Conservation (phyloP, 2,329 filamentous ascomycete species). For the Geosmithia putterillii region DNA sequence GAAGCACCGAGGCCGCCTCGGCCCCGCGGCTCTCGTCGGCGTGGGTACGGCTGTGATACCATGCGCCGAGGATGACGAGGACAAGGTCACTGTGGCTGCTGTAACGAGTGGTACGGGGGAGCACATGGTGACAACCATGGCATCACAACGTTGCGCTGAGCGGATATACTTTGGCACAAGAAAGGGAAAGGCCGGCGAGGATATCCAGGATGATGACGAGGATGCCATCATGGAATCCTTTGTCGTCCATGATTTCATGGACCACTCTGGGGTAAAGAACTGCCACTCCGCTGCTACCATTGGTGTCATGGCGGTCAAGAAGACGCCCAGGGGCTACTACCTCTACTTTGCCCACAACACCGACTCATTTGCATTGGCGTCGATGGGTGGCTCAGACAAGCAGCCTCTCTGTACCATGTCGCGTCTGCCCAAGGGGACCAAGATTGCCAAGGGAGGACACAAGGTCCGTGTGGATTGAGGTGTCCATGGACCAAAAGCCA, state of each 20-base stretch:
- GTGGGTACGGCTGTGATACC: conserved; percentile 88
- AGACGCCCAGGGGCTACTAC: conserved; percentile 60
- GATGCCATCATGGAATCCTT: conserved; percentile 62
- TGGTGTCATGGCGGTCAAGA: conserved; percentile 84
- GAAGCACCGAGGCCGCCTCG: conserved; percentile 88
- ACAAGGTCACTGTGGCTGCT: conserved; percentile 60
- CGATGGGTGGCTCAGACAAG: conserved; percentile 69
- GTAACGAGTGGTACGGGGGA: conserved; percentile 94
- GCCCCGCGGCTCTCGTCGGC: conserved; percentile 84
- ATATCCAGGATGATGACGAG: conserved; percentile 62
- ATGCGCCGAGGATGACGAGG: conserved; percentile 54
- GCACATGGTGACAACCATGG: conserved; percentile 94
- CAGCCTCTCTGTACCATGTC: conserved; percentile 82
- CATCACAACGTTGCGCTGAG: conserved; percentile 75
- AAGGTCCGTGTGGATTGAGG: conserved; percentile 26
- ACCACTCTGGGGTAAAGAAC: conserved; percentile 70
- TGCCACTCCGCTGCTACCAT: conserved; percentile 80
- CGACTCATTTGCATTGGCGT: conserved; percentile 74
- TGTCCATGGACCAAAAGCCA: not conserved
- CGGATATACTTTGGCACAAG: conserved; percentile 63
- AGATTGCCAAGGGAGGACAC: conserved; percentile 42
- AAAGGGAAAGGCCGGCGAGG: conserved; percentile 45
- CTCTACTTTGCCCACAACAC: conserved; percentile 96
- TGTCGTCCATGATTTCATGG: conserved; percentile 84
- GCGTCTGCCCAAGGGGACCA: conserved; percentile 43